phyloP scores from a whole-genome alignment of 306 rosid genomes.

The Fragaria ananassa region DNA sequence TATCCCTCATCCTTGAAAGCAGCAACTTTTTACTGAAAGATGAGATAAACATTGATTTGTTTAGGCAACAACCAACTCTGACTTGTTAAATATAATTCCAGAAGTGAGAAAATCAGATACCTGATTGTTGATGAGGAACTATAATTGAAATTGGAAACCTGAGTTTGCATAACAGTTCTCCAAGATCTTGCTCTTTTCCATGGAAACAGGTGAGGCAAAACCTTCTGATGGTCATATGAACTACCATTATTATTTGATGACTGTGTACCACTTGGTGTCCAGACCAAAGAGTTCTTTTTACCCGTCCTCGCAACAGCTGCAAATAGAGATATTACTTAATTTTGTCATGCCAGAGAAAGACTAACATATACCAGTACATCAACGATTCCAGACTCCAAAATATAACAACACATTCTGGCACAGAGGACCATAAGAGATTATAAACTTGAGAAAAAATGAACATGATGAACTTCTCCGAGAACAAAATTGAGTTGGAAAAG shows the following conservation, averaged over 20 bases:
- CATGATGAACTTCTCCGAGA: neutral
- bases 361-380: conserved; percentile 6
- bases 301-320: conserved; percentile 48
- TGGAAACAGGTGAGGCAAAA: conserved; percentile 67
- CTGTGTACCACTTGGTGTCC: conserved; percentile 61
- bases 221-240: conserved; percentile 45
- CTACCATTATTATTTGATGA: conserved; percentile 36
- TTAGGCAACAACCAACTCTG: conserved; percentile 22
- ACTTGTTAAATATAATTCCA: conserved; percentile 1
- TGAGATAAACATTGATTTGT: conserved; percentile 16
- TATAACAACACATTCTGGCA: conserved; percentile 12
- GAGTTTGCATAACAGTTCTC: conserved; percentile 46
- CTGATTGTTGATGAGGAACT: conserved; percentile 60
- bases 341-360: conserved; percentile 23
- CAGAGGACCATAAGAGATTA: neutral
- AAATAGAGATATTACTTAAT: conserved; percentile 25
- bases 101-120: conserved; percentile 31
- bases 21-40: conserved; percentile 74
- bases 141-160: conserved; percentile 42
- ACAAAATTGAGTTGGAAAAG: neutral
- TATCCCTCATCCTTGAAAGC: conserved; percentile 75
- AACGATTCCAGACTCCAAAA: conserved; percentile 23
- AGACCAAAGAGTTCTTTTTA: conserved; percentile 76
- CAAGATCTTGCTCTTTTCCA: conserved; percentile 77
- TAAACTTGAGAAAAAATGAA: neutral